phyloP scores from a whole-genome alignment of 805 yeast species.

The Ogataea populi-albae region DNA sequence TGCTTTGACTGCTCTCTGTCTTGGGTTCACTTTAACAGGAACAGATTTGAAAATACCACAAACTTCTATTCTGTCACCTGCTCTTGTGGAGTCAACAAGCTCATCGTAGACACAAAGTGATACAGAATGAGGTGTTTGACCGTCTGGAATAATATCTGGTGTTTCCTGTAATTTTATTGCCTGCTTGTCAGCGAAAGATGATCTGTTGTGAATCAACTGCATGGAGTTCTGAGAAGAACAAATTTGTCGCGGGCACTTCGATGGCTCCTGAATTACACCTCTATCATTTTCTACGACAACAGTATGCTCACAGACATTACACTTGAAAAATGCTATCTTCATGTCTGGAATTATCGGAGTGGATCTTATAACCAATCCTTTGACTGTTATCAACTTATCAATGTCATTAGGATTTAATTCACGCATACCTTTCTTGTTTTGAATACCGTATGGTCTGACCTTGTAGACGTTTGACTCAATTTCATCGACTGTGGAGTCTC shows the following conservation, averaged over 20 bases:
- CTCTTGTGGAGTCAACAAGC: slow-evolving; percentile 88
- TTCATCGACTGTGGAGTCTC: slow-evolving; percentile 53
- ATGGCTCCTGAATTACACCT: slow-evolving; percentile 91
- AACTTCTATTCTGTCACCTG: slow-evolving; percentile 95
- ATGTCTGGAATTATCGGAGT: slow-evolving; percentile 95
- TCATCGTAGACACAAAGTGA: slow-evolving; percentile 94
- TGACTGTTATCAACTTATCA: slow-evolving; percentile 85
- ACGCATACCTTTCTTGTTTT: slow-evolving; percentile 75
- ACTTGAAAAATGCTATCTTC: slow-evolving; percentile 95
- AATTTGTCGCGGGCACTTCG: slow-evolving; percentile 83
- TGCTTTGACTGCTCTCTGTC: slow-evolving; percentile 78
- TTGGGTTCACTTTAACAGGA: slow-evolving; percentile 84
- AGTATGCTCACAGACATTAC: slow-evolving; percentile 93
- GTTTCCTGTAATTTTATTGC: slow-evolving; percentile 86
- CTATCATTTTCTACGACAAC: slow-evolving; percentile 89
- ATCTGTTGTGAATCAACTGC: slow-evolving; percentile 88
- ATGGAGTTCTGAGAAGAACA: slow-evolving; percentile 84
- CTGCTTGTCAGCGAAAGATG: slow-evolving; percentile 93
- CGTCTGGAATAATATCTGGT: slow-evolving; percentile 88
- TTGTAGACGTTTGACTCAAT: slow-evolving; percentile 82
- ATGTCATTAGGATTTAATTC: slow-evolving; percentile 92
- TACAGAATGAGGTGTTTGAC: slow-evolving; percentile 97
- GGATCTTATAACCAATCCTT: slow-evolving; percentile 85
- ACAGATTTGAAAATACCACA: slow-evolving; percentile 93
- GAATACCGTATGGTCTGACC: slow-evolving; percentile 85